These are phyloP conservation scores for Beauveria medogensis DNA, from an alignment of 2,329 filamentous ascomycete genomes.

Conservation along the genomic window DNA sequence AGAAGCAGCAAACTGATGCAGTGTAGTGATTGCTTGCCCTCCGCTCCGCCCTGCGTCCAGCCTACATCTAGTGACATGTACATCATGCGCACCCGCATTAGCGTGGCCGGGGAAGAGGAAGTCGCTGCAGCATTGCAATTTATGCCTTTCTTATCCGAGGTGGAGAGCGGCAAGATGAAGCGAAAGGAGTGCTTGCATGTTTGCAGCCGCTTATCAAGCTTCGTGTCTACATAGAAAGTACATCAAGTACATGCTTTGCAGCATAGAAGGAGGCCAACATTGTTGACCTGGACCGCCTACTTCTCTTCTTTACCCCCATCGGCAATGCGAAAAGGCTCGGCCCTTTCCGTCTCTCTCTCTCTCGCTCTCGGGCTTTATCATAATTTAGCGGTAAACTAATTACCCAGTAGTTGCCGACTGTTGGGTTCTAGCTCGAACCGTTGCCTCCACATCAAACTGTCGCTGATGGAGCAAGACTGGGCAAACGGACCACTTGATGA, in stretches of 20 bases:
- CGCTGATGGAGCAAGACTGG: too few species aligned
- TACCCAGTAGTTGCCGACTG: background rate
- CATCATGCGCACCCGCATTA: background rate
- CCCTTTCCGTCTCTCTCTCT: slow-evolving; percentile 1
- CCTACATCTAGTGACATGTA: background rate
- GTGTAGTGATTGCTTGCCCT: background rate
- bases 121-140: background rate
- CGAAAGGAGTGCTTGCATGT: too few species aligned
- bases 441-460: background rate
- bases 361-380: background rate
- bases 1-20: background rate
- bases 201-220: too few species aligned
- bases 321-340: background rate
- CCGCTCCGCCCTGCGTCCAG: background rate
- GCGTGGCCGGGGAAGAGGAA: background rate
- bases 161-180: background rate
- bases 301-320: background rate
- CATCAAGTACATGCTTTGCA: too few species aligned
- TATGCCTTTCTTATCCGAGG: background rate
- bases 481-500: too few species aligned
- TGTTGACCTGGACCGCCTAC: background rate
- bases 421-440: background rate
- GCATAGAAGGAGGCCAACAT: too few species aligned
- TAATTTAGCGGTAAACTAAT: background rate
- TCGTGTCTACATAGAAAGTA: too few species aligned